These are phyloP conservation scores for Martiniozyma asiatica DNA, from an alignment of 1,139 yeast species.

Conservation along the genomic window DNA sequence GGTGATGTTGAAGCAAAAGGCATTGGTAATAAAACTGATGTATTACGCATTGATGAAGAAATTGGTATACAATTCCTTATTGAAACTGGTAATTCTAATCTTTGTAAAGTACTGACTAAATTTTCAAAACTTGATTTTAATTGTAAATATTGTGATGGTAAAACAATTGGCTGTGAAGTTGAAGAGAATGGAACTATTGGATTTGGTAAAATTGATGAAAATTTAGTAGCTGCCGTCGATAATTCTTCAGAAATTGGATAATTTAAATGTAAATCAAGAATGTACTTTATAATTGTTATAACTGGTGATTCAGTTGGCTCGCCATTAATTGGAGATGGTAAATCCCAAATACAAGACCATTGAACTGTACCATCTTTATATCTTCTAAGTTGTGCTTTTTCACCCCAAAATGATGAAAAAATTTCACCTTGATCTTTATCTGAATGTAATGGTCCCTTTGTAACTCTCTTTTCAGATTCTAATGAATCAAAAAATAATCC, in stretches of 20 bases:
- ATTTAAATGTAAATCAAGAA: slow-evolving; percentile 48
- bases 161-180: slow-evolving; percentile 38
- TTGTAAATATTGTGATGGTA: slow-evolving; percentile 37
- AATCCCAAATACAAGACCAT: slow-evolving; percentile 81
- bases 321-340: slow-evolving; percentile 21
- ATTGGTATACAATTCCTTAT: slow-evolving; percentile 65
- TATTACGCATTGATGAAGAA: slow-evolving; percentile 57
- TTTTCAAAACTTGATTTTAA: slow-evolving; percentile 57
- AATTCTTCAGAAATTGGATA: slow-evolving; percentile 27
- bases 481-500: slow-evolving; percentile 64
- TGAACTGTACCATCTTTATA: slow-evolving; percentile 83
- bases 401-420: slow-evolving; percentile 86
- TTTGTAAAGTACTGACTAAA: slow-evolving; percentile 41
- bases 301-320: slow-evolving; percentile 49
- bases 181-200: slow-evolving; percentile 46
- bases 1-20: slow-evolving; percentile 72
- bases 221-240: slow-evolving; percentile 29
- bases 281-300: slow-evolving; percentile 51
- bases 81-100: slow-evolving; percentile 50
- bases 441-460: slow-evolving; percentile 63
- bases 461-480: slow-evolving; percentile 68
- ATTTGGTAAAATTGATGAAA: slow-evolving; percentile 43
- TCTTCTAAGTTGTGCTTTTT: slow-evolving; percentile 71
- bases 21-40: slow-evolving; percentile 68
- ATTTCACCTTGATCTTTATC: slow-evolving; percentile 45